A percentile compares a stretch with the other conserved stretches of the same genome.
These are phyloP conservation scores for Acanthamoeba royreba DNA, from an alignment of 208 protist genomes.

Conservation along the genomic window DNA sequence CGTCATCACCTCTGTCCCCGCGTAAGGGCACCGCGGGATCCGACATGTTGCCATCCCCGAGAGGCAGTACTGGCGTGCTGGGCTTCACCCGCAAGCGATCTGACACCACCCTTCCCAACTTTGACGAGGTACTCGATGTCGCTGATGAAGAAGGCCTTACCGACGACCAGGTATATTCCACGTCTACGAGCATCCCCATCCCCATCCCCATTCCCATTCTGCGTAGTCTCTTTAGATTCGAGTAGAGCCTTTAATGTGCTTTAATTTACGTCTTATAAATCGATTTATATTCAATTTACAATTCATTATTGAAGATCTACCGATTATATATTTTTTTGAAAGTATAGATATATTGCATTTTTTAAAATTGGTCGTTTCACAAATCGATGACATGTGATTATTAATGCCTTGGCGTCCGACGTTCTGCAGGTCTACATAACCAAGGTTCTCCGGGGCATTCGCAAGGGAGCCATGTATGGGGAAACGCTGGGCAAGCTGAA, in stretches of 20 bases:
- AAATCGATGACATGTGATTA: too few relatives aligned
- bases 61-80: too few relatives aligned
- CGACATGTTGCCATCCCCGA: too few relatives aligned
- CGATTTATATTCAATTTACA: too few relatives aligned
- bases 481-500: background rate
- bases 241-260: background rate
- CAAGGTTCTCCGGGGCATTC: background rate
- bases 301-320: too few relatives aligned
- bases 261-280: background rate
- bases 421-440: constrained; percentile 13
- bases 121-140: background rate
- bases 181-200: too few relatives aligned
- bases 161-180: background rate
- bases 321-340: background rate
- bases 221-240: too few relatives aligned
- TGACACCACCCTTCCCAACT: background rate
- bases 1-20: too few relatives aligned
- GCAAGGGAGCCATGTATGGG: constrained; percentile 14
- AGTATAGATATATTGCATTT: too few relatives aligned
- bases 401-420: background rate
- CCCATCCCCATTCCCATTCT: background rate
- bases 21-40: too few relatives aligned
- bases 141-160: background rate
- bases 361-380: too few relatives aligned
- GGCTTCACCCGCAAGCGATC: constrained; percentile 2